A percentile compares a stretch with the other conserved stretches of the same genome.
These are phyloP conservation scores for Boletellus emodensis DNA, from an alignment of 768 basidiomycete species.

Conservation along the genomic window DNA sequence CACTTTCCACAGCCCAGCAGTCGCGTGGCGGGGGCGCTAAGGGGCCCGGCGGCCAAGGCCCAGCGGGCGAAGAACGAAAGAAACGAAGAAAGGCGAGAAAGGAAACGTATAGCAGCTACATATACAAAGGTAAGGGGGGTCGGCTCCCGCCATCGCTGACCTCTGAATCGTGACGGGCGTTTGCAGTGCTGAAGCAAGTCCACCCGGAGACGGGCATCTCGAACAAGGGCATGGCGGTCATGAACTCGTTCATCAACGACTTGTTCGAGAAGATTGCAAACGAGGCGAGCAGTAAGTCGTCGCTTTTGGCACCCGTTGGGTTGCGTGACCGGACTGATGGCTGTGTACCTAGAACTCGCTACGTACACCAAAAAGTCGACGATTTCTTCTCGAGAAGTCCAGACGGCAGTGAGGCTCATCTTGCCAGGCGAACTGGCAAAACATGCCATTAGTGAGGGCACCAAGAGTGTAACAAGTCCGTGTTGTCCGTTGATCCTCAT, in stretches of 20 bases:
- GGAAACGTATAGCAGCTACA: constrained; percentile 63
- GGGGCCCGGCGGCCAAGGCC: constrained; percentile 8
- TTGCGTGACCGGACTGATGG: background rate
- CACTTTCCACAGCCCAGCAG: constrained; percentile 30
- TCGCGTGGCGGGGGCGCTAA: constrained; percentile 27
- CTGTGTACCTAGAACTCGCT: constrained; percentile 47
- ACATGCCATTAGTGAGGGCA: constrained; percentile 75
- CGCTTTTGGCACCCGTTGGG: background rate
- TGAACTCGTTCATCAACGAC: constrained; percentile 62
- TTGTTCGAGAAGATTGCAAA: constrained; percentile 57
- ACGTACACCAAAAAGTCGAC: constrained; percentile 71
- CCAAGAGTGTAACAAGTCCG: constrained; percentile 53
- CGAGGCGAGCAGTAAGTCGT: constrained; percentile 46
- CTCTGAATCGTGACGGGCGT: background rate
- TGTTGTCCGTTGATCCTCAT: background rate
- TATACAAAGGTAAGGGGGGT: constrained; percentile 49
- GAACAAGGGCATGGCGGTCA: constrained; percentile 58
- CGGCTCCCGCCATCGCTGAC: no score
- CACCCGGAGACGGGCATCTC: constrained; percentile 75
- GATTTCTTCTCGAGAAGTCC: constrained; percentile 70
- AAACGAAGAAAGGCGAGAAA: constrained; percentile 54
- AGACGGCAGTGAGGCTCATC: constrained; percentile 66
- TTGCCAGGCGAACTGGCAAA: constrained; percentile 70
- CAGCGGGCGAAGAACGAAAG: constrained; percentile 40
- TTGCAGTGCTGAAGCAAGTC: constrained; percentile 60